These are phyloP conservation scores for Streptanthus diversifolius DNA, from an alignment of 345 rosid genomes.

Conservation along the genomic window DNA sequence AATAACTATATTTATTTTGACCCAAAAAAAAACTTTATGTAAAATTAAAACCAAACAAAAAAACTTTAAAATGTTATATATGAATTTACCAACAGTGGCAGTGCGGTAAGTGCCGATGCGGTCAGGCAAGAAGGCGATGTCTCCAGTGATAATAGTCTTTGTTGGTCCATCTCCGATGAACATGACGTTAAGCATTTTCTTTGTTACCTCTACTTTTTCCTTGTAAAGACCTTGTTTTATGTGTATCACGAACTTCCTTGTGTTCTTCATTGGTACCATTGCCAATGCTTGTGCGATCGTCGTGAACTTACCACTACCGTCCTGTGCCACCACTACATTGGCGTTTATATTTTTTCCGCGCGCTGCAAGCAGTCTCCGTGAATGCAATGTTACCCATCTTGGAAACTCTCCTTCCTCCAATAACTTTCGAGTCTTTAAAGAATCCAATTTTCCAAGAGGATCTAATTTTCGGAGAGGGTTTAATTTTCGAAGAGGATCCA, in stretches of 20 bases:
- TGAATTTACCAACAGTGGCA: slow-evolving; percentile 55
- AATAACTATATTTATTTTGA: not conserved
- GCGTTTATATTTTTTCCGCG: slow-evolving; percentile 27
- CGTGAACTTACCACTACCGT: slow-evolving; percentile 58
- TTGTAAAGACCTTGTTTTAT: slow-evolving; percentile 66
- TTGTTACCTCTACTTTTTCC: slow-evolving; percentile 44
- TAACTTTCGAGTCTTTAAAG: not conserved
- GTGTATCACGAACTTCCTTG: slow-evolving; percentile 48
- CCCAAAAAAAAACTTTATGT: not conserved
- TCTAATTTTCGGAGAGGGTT: not conserved
- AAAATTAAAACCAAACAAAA: not conserved
- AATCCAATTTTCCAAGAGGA: not conserved
- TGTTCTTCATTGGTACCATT: slow-evolving; percentile 40
- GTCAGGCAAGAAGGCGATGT: slow-evolving; percentile 42
- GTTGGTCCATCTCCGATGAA: slow-evolving; percentile 78
- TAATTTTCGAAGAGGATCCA: slow-evolving; percentile 16
- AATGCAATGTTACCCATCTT: not conserved
- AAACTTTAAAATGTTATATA: not conserved
- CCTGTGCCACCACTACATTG: slow-evolving; percentile 57
- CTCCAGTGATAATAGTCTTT: slow-evolving; percentile 62
- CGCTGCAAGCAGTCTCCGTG: slow-evolving; percentile 32
- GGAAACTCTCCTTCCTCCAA: slow-evolving; percentile 13
- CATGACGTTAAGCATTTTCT: slow-evolving; percentile 42
- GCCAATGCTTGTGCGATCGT: slow-evolving; percentile 58
- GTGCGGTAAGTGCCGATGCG: slow-evolving; percentile 46